Evolutionary conservation across 192 early-diverging fungal genomes (phyloP).

Genomic region (Coemansia sp.): DNA sequence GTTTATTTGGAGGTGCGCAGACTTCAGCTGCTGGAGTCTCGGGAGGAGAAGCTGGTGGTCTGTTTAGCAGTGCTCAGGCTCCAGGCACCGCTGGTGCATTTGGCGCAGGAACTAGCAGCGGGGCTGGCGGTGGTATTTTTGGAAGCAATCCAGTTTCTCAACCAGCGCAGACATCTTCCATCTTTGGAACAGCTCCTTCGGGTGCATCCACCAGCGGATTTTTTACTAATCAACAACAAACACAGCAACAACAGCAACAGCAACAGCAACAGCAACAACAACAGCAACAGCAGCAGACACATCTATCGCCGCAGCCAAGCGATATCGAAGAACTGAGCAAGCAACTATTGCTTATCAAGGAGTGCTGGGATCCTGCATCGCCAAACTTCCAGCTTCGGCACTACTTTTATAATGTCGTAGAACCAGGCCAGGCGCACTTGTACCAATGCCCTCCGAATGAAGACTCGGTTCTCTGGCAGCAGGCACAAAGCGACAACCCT

Average conservation of each 20-base stretch:
- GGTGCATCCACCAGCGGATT: not conserved
- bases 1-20: slow-evolving; percentile 5
- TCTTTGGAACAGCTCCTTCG: slow-evolving; percentile 27
- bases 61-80: slow-evolving; percentile 7
- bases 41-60: not conserved
- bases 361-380: slow-evolving; percentile 74
- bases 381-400: slow-evolving; percentile 84
- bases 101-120: not conserved
- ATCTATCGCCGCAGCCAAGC: slow-evolving; percentile 9
- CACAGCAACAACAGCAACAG: slow-evolving; percentile 38
- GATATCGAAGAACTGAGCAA: slow-evolving; percentile 59
- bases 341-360: slow-evolving; percentile 65
- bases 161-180: slow-evolving; percentile 15
- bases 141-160: slow-evolving; percentile 12
- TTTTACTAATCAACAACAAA: slow-evolving; percentile 32
- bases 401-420: slow-evolving; percentile 95
- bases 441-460: slow-evolving; percentile 75
- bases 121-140: slow-evolving; percentile 13
- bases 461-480: slow-evolving; percentile 72
- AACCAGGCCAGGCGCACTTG: slow-evolving; percentile 76
- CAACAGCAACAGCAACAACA: slow-evolving; percentile 52
- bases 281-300: slow-evolving; percentile 29
- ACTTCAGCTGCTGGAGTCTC: not conserved
- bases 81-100: not conserved
- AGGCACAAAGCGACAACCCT: slow-evolving; percentile 84